A percentile compares a stretch with the other conserved stretches of the same genome.
Conservation (phyloP, 2,329 filamentous ascomycete genomes). For the Cladosporium sp. region DNA sequence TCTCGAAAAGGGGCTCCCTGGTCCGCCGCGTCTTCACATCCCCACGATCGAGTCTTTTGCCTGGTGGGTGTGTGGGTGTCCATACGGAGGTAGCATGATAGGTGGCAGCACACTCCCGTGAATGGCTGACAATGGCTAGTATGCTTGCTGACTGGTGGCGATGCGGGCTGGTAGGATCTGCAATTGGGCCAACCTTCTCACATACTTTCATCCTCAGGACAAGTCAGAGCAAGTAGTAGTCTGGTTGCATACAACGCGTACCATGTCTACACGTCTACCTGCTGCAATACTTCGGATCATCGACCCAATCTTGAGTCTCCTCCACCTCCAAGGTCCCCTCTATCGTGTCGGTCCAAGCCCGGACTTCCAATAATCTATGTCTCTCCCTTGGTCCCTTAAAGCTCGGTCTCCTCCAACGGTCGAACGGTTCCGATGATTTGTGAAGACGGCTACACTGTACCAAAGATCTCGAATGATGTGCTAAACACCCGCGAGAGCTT, state of each 20-base stretch:
- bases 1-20: background rate
- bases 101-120: background rate
- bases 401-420: conserved; percentile 8
- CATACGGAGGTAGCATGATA: background rate
- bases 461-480: background rate
- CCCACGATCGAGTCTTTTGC: conserved; percentile 4
- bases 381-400: background rate
- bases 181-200: background rate
- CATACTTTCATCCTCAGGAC: background rate
- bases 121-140: conserved; percentile 7
- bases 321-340: background rate
- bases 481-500: background rate
- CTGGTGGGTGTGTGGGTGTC: background rate
- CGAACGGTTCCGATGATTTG: conserved; percentile 7
- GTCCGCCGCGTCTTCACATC: conserved; percentile 10
- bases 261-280: background rate
- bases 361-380: conserved; percentile 1
- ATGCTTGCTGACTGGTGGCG: conserved; percentile 1
- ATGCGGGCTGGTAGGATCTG: background rate
- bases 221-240: no score
- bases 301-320: background rate
- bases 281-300: background rate
- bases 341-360: conserved; percentile 7
- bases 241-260: background rate
- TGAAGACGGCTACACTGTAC: conserved; percentile 8